These are phyloP conservation scores for Syncephalis fuscata DNA, from an alignment of 371 early-diverging fungal genomes.

Conservation along the genomic window DNA sequence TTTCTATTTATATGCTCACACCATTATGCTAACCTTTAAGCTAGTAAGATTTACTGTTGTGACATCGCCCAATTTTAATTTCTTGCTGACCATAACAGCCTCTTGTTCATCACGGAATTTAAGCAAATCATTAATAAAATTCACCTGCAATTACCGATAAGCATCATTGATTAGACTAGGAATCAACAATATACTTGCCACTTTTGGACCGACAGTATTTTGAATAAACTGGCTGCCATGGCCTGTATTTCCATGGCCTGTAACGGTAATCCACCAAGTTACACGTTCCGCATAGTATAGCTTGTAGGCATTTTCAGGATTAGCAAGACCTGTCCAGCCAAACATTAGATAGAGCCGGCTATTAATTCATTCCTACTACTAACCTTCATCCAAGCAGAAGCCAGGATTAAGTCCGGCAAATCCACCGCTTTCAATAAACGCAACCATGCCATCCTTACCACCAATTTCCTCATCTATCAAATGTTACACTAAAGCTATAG, in stretches of 20 bases:
- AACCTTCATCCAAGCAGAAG: conserved; percentile 63
- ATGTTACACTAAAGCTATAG: not conserved
- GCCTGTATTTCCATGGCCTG: conserved; percentile 39
- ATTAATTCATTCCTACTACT: not conserved
- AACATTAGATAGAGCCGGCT: too few species aligned
- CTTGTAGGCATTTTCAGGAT: too few species aligned
- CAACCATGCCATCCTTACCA: conserved; percentile 54
- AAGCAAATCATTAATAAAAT: not conserved
- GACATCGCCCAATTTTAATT: conserved; percentile 45
- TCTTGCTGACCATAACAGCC: conserved; percentile 22
- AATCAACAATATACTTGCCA: conserved; percentile 16
- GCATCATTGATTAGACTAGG: too few species aligned
- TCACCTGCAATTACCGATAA: not conserved
- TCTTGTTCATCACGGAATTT: conserved; percentile 31
- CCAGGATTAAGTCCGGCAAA: conserved; percentile 50
- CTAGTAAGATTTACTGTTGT: conserved; percentile 59
- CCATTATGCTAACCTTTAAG: conserved; percentile 28
- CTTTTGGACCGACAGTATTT: conserved; percentile 40
- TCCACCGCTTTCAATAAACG: conserved; percentile 31
- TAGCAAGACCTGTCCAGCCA: too few species aligned
- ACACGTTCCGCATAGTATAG: too few species aligned
- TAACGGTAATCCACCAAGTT: conserved; percentile 18
- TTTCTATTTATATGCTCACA: too few species aligned
- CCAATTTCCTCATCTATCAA: conserved; percentile 61
- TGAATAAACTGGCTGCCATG: conserved; percentile 60